Conservation (phyloP, 2,329 filamentous ascomycete genomes). For the Trematosphaeria pertusa region DNA sequence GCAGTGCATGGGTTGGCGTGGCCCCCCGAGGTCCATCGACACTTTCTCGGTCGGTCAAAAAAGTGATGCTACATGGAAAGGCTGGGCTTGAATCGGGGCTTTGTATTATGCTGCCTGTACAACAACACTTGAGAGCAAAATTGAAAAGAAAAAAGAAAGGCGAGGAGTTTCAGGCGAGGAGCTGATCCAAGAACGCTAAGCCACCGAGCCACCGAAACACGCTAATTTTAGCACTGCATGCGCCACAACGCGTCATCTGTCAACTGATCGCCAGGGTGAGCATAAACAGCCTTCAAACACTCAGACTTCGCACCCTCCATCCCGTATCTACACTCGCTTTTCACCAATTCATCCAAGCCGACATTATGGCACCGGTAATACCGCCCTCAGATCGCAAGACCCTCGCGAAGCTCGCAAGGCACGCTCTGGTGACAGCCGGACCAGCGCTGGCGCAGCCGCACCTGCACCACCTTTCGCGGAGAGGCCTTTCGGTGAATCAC, state of each 20-base stretch:
- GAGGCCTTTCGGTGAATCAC: slow-evolving; percentile 67
- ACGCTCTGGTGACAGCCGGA: slow-evolving; percentile 34
- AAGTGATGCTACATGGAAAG: no score
- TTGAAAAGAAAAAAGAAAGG: no score
- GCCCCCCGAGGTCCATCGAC: no score
- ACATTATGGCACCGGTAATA: slow-evolving; percentile 32
- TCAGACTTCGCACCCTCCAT: neutral
- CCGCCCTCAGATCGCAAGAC: slow-evolving; percentile 16
- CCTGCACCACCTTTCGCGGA: slow-evolving; percentile 52
- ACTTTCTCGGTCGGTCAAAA: no score
- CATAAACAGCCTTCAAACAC: slow-evolving; percentile 1
- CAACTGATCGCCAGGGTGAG: slow-evolving; percentile 4
- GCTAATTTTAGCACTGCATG: slow-evolving; percentile 2
- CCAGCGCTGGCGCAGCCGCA: slow-evolving; percentile 33
- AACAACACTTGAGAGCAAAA: no score
- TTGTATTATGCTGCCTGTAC: no score
- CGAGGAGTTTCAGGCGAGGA: no score
- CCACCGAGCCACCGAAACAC: slow-evolving; percentile 6
- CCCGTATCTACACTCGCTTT: neutral
- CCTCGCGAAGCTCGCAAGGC: slow-evolving; percentile 33
- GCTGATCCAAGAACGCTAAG: neutral
- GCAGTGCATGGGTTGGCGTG: no score
- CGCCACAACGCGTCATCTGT: slow-evolving; percentile 10
- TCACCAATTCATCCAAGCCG: slow-evolving; percentile 1
- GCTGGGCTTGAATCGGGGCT: no score